These are phyloP conservation scores for Lepidium campestre DNA, from an alignment of 441 rosid species.

Conservation along the genomic window DNA sequence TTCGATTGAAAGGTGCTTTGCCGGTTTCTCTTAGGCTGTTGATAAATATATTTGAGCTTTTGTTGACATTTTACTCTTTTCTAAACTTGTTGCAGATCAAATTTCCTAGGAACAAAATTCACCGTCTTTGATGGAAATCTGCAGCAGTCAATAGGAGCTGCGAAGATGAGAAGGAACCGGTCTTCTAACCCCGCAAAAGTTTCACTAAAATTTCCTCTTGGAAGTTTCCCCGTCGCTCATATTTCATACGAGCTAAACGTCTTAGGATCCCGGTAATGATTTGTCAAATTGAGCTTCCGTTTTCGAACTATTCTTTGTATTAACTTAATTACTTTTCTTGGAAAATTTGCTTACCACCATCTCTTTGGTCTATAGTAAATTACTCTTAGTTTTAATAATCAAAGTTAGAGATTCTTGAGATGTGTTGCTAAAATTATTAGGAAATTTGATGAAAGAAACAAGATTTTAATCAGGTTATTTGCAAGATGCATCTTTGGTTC, in stretches of 20 bases:
- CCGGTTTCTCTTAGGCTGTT: not conserved
- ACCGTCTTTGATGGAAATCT: constrained; percentile 48
- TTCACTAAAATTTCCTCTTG: constrained; percentile 37
- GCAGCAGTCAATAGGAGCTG: constrained; percentile 32
- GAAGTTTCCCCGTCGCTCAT: constrained; percentile 52
- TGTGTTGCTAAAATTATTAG: not conserved
- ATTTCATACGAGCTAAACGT: constrained; percentile 60
- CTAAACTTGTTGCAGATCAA: constrained; percentile 43
- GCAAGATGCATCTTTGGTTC: not conserved
- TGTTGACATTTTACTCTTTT: constrained; percentile 2
- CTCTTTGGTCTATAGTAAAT: not conserved
- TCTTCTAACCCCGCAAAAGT: constrained; percentile 45
- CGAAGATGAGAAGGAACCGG: constrained; percentile 49
- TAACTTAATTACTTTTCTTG: not conserved
- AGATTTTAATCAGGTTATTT: not conserved
- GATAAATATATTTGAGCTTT: not conserved
- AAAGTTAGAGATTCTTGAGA: not conserved
- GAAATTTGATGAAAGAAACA: not conserved
- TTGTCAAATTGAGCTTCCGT: not conserved
- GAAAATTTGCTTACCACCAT: not conserved
- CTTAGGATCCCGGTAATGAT: constrained; percentile 52
- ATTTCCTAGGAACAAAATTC: constrained; percentile 69
- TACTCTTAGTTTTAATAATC: not conserved
- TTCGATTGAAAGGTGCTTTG: not conserved
- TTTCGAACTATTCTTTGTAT: not conserved